Evolutionary conservation across 495 filamentous ascomycete species (phyloP).

Genomic region (Elasticomyces elasticus): DNA sequence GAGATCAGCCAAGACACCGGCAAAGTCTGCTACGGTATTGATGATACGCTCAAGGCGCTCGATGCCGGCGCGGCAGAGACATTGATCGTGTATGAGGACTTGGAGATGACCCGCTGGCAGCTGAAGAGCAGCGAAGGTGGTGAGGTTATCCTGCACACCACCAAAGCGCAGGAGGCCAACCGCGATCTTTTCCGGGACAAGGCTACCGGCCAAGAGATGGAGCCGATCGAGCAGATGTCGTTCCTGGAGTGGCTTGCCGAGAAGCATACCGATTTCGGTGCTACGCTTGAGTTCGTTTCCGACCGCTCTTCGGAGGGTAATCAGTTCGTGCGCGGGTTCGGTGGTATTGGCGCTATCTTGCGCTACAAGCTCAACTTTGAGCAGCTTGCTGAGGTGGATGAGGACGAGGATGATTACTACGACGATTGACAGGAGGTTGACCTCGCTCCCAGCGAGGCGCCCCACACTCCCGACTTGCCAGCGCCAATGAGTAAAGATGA

Average conservation of each 20-base stretch:
- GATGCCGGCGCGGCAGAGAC: slow-evolving; percentile 91
- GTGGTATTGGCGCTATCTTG: slow-evolving; percentile 92
- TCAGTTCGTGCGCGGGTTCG: slow-evolving; percentile 98
- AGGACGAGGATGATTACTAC: slow-evolving; percentile 99
- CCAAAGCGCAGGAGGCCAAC: slow-evolving; percentile 68
- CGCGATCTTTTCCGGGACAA: slow-evolving; percentile 86
- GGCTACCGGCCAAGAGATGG: slow-evolving; percentile 93
- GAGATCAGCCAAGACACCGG: slow-evolving; percentile 96
- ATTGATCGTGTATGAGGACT: slow-evolving; percentile 94
- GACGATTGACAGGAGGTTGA: slow-evolving; percentile 93
- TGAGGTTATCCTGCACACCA: slow-evolving; percentile 73
- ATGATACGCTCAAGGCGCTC: slow-evolving; percentile 94
- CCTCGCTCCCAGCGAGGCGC: slow-evolving; percentile 87
- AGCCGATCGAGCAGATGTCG: slow-evolving; percentile 67
- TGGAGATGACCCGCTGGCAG: slow-evolving; percentile 84
- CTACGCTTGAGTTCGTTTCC: slow-evolving; percentile 93
- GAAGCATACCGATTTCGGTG: slow-evolving; percentile 93
- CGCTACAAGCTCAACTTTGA: slow-evolving; percentile 99
- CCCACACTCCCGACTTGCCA: slow-evolving; percentile 56
- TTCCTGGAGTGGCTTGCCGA: slow-evolving; percentile 99
- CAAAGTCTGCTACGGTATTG: slow-evolving; percentile 92
- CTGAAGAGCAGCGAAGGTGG: slow-evolving; percentile 65
- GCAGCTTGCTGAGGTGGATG: slow-evolving; percentile 85
- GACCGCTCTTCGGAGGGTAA: slow-evolving; percentile 95
- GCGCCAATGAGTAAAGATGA: slow-evolving; percentile 43